Evolutionary conservation across 768 basidiomycete genomes (phyloP).

Genomic region (Butyriboletus loyo): DNA sequence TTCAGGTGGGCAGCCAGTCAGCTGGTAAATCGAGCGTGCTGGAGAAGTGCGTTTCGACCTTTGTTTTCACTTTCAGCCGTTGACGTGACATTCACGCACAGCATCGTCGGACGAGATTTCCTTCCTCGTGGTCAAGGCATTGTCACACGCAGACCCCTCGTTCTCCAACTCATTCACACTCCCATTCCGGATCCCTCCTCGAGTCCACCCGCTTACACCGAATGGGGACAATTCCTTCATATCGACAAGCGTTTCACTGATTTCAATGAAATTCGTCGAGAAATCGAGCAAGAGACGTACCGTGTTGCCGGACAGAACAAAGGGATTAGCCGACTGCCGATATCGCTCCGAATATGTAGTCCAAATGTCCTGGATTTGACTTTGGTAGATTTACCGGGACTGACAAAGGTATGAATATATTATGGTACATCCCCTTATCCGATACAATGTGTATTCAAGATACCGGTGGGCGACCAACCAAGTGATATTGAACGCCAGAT

Average conservation of each 20-base stretch:
- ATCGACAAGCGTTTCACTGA: slow-evolving; percentile 97
- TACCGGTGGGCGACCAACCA: slow-evolving; percentile 95
- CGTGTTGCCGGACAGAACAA: slow-evolving; percentile 98
- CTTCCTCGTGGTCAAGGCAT: slow-evolving; percentile 89
- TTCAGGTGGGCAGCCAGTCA: slow-evolving; percentile 92
- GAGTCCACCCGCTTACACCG: slow-evolving; percentile 51
- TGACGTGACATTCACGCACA: slow-evolving; percentile 27
- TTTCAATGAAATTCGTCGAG: slow-evolving; percentile 88
- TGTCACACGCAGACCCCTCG: slow-evolving; percentile 91
- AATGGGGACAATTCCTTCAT: slow-evolving; percentile 98
- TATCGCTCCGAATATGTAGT: slow-evolving; percentile 93
- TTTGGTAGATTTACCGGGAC: slow-evolving; percentile 91
- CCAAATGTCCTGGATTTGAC: slow-evolving; percentile 95
- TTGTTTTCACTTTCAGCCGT: slow-evolving; percentile 3
- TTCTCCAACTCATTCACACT: slow-evolving; percentile 94
- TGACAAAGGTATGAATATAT: slow-evolving; percentile 80
- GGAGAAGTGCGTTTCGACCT: slow-evolving; percentile 69
- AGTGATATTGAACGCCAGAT: slow-evolving; percentile 98
- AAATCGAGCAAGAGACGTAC: slow-evolving; percentile 98
- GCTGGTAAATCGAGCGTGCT: slow-evolving; percentile 95
- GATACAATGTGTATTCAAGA: slow-evolving; percentile 42
- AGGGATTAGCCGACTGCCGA: slow-evolving; percentile 94
- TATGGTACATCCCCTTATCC: not conserved
- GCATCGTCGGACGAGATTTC: slow-evolving; percentile 93
- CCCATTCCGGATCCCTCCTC: slow-evolving; percentile 52